Percentiles rank a stretch among this genome's conserved stretches.
Evolutionary conservation across 495 filamentous ascomycete genomes (phyloP).

Genomic region (Penicillium manginii): DNA sequence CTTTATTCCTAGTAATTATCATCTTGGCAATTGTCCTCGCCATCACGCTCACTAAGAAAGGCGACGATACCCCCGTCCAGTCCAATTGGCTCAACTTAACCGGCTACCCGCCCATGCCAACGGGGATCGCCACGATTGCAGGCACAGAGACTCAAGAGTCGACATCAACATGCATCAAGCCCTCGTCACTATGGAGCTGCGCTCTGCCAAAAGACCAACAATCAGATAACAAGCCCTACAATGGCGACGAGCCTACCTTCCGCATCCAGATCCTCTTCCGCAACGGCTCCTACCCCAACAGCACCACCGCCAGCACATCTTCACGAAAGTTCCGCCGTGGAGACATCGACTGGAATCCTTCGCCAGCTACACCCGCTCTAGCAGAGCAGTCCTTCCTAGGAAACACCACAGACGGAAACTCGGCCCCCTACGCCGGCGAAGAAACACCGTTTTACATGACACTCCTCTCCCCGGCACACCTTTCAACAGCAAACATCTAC

Average conservation of each 20-base stretch:
- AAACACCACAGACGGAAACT: slow-evolving; percentile 77
- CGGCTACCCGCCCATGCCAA: slow-evolving; percentile 82
- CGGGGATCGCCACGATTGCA: slow-evolving; percentile 75
- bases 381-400: slow-evolving; percentile 79
- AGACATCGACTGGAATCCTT: slow-evolving; percentile 49
- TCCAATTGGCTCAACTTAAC: slow-evolving; percentile 82
- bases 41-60: slow-evolving; percentile 59
- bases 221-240: slow-evolving; percentile 58
- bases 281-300: slow-evolving; percentile 63
- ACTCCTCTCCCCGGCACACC: slow-evolving; percentile 39
- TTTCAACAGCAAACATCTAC: slow-evolving; percentile 27
- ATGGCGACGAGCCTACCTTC: slow-evolving; percentile 72
- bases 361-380: slow-evolving; percentile 64
- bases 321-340: slow-evolving; percentile 18
- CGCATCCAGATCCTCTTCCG: slow-evolving; percentile 77
- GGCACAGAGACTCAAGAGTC: slow-evolving; percentile 61
- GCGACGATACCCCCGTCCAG: slow-evolving; percentile 44
- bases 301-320: slow-evolving; percentile 31
- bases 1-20: slow-evolving; percentile 59
- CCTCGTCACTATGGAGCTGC: slow-evolving; percentile 80
- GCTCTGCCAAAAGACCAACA: slow-evolving; percentile 77
- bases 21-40: slow-evolving; percentile 63
- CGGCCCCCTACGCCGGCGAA: slow-evolving; percentile 56
- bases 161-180: slow-evolving; percentile 66
- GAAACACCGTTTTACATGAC: slow-evolving; percentile 57